Base-by-base conservation (phyloP, 352 stramenopile genomes). In the Globisporangium emineosum region DNA sequence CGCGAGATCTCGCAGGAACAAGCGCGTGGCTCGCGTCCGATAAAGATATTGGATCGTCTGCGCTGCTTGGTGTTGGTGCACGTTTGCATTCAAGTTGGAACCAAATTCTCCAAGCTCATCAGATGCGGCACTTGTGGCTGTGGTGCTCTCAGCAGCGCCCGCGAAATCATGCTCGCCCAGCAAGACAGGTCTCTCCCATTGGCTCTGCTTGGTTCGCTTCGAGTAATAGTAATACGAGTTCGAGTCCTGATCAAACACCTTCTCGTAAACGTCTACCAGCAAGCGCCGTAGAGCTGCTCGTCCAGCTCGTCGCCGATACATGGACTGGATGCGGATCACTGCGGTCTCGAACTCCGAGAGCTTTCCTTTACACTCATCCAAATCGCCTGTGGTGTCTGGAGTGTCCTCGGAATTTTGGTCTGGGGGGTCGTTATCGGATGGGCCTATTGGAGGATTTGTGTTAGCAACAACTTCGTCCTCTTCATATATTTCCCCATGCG, bases 1-100 rank as follows among this genome's bases (percentile, higher is more conserved):
- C 2, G 67, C 66, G 5, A 86, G 61, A 12, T 83, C 73, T 30
- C 73, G 66, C 17, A 79, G 49, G 62, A 81, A 80, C n/a, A 69
- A 17, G 2, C 71, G 63, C 12, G 68, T 67, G 10, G 70, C 64
- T 59, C 73, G 75, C 43, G 58, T 77, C 15, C 75, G 77, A 37
- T 71, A 75, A 27, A 81, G 59, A 13, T 15, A 43, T 43, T 88
- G 77, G 56, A 88, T 79, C 49, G 62, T 75, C 12, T 30, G 60
- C 0, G 75, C 72, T 3, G 76, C 76, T 43, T 58, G 56, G 53
- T 66, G 52, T 12, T 25, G 52, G n/a, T 17, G 30, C 32, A 45
- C 52, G 25, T 29, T 35, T 1, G 2, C 23, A 12, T 23, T 42
- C 12, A 2, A 21, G 30, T n/a, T n/a, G 49, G 10, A 10, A 55